phyloP scores from a whole-genome alignment of 768 basidiomycete species.

The Filobasidium wieringae region DNA sequence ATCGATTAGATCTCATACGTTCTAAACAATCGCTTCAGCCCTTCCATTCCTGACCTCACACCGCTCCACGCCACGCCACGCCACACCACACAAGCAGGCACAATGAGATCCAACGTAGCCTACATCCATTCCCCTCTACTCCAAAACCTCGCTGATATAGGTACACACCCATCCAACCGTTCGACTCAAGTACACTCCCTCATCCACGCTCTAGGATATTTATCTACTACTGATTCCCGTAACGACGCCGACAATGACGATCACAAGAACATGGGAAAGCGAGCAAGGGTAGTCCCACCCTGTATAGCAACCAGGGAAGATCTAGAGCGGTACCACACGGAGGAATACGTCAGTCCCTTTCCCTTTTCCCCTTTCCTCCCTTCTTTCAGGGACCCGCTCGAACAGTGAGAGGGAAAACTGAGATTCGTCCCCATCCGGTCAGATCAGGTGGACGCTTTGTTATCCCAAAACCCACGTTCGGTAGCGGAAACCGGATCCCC shows the following conservation, averaged over 20 bases:
- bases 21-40: too few species aligned
- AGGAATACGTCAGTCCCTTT: conserved; percentile 53
- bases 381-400: not conserved
- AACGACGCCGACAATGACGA: not conserved
- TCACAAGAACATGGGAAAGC: not conserved
- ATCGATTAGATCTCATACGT: too few species aligned
- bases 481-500: not conserved
- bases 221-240: not conserved
- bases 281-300: conserved; percentile 46
- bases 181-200: conserved; percentile 30
- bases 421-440: conserved; percentile 19
- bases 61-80: too few species aligned
- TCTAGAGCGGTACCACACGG: conserved; percentile 56
- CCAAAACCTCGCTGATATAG: not conserved
- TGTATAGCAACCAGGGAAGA: conserved; percentile 49
- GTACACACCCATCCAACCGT: conserved; percentile 16
- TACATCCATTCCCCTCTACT: conserved; percentile 6
- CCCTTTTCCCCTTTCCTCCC: not conserved
- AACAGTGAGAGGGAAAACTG: not conserved
- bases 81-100: too few species aligned
- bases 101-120: not conserved
- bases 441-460: conserved; percentile 49
- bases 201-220: conserved; percentile 13
- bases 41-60: too few species aligned
- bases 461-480: not conserved